These are phyloP conservation scores for Aspergillus haitiensis DNA, from an alignment of 495 filamentous ascomycete genomes.

Conservation along the genomic window DNA sequence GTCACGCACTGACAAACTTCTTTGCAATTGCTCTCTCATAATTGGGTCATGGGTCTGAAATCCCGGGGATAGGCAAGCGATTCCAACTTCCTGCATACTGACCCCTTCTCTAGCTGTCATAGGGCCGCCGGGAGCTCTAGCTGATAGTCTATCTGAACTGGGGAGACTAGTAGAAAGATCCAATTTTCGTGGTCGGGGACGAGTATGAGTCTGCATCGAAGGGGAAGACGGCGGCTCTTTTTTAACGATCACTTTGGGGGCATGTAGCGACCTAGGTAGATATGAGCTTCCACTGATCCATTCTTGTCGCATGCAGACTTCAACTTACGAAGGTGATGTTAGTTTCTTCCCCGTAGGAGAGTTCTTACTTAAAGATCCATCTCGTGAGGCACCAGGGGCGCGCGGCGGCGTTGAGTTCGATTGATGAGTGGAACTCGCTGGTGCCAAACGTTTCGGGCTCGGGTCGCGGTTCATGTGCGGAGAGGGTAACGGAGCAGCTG, in stretches of 20 bases:
- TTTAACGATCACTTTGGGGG: constrained; percentile 88
- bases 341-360: constrained; percentile 53
- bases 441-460: constrained; percentile 51
- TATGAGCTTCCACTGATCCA: not conserved
- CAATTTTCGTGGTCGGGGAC: constrained; percentile 84
- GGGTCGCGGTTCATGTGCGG: constrained; percentile 48
- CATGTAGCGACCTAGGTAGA: constrained; percentile 35
- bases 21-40: constrained; percentile 92
- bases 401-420: constrained; percentile 41
- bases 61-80: constrained; percentile 92
- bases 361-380: constrained; percentile 43
- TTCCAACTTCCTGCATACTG: constrained; percentile 86
- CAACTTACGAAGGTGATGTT: constrained; percentile 57
- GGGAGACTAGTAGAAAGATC: constrained; percentile 78
- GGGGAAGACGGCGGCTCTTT: constrained; percentile 89
- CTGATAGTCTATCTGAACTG: constrained; percentile 56
- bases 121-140: constrained; percentile 69
- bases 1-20: constrained; percentile 89
- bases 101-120: constrained; percentile 78
- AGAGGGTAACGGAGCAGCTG: constrained; percentile 47
- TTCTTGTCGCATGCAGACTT: not conserved
- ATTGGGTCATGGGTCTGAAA: constrained; percentile 95
- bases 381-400: constrained; percentile 35
- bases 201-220: constrained; percentile 62
- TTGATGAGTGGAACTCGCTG: constrained; percentile 31